Evolutionary conservation across 352 stramenopile species (phyloP).

Genomic region (Phytophthora palmivora): DNA sequence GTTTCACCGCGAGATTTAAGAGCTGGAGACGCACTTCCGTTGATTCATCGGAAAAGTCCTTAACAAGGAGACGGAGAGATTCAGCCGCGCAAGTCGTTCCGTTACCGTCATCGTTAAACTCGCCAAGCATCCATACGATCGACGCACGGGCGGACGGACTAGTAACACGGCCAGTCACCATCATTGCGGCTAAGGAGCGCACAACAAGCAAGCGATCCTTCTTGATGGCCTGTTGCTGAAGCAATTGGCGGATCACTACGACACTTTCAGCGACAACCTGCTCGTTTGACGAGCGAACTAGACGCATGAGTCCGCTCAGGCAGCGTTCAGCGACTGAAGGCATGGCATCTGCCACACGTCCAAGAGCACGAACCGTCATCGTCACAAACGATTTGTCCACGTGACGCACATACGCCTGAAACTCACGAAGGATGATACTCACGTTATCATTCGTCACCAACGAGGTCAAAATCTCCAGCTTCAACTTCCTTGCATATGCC

Average conservation of each 20-base stretch:
- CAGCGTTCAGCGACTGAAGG: conserved; percentile 91
- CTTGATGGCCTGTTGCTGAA: conserved; percentile 90
- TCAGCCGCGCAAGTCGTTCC: conserved; percentile 80
- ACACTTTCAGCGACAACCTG: conserved; percentile 95
- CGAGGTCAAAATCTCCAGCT: conserved; percentile 97
- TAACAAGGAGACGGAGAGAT: conserved; percentile 86
- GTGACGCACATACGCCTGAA: conserved; percentile 96
- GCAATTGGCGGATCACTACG: conserved; percentile 94
- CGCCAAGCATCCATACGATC: conserved; percentile 94
- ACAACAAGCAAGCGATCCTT: conserved; percentile 84
- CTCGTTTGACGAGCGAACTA: conserved; percentile 87
- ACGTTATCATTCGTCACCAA: conserved; percentile 94
- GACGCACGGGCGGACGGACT: conserved; percentile 83
- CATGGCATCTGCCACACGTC: conserved; percentile 92
- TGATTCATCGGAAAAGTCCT: conserved; percentile 89
- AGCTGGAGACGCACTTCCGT: conserved; percentile 91
- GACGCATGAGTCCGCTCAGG: conserved; percentile 88
- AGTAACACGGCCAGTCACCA: conserved; percentile 73
- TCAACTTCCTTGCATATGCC: conserved; percentile 95
- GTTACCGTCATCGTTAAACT: conserved; percentile 84
- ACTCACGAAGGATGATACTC: conserved; percentile 94
- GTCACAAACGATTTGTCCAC: conserved; percentile 96
- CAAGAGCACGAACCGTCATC: conserved; percentile 93
- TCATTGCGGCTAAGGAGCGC: conserved; percentile 79
- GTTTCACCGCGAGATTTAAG: conserved; percentile 94